These are phyloP conservation scores for Aegilops umbellulata DNA, from an alignment of 176 grass and related monocot genomes.

Conservation along the genomic window DNA sequence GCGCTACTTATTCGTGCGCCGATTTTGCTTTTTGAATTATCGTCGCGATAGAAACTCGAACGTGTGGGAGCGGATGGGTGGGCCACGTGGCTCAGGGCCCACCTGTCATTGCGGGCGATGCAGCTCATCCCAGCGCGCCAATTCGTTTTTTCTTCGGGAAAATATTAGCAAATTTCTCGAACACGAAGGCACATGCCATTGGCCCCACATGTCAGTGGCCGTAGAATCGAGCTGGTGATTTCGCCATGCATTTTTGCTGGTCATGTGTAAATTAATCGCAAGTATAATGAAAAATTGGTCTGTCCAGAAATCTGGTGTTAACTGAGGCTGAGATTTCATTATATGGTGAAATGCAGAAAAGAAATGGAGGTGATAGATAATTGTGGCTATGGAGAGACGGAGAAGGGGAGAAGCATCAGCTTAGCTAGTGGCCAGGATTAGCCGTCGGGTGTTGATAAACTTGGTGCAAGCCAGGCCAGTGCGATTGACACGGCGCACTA, in stretches of 20 bases:
- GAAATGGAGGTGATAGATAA: conserved; percentile 9
- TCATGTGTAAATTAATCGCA: background rate
- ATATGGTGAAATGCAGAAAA: too few species aligned
- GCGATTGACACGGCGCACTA: background rate
- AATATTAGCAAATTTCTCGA: too few species aligned
- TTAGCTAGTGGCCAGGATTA: conserved; percentile 2
- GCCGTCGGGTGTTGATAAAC: background rate
- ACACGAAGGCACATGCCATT: too few species aligned
- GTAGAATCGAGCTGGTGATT: background rate
- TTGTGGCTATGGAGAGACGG: conserved; percentile 30
- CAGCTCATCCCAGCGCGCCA: background rate
- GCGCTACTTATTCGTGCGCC: conserved; percentile 3
- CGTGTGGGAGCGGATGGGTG: background rate
- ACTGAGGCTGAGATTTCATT: too few species aligned
- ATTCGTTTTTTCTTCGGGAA: background rate
- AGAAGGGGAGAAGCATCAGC: conserved; percentile 15
- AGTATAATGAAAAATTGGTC: too few species aligned
- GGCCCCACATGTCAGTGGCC: background rate
- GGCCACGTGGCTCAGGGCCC: background rate
- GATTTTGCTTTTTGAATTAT: conserved; percentile 7
- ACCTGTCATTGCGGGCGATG: background rate
- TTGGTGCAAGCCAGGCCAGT: background rate
- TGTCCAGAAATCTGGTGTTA: background rate
- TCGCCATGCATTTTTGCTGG: background rate
- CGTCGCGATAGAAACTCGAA: conserved; percentile 9